Percentiles rank a stretch among this genome's conserved stretches.
Conservation (phyloP, 2,329 filamentous ascomycete genomes). For the Aspergillus nomiae region DNA sequence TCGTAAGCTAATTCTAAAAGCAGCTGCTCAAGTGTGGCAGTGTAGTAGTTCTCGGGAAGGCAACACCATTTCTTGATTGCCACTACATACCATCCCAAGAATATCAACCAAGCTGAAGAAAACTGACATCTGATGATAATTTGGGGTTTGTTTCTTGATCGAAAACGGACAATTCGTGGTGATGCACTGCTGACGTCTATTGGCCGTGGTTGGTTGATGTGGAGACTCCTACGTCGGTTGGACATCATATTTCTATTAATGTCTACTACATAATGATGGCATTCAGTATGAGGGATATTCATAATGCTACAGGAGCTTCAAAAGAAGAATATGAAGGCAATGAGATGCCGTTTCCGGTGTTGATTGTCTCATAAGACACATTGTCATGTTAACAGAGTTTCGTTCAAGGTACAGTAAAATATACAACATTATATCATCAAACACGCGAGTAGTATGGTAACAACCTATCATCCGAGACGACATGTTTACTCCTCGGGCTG, state of each 20-base stretch:
- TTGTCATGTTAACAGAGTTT: not conserved
- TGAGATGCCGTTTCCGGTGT: not conserved
- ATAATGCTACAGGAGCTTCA: too few species aligned
- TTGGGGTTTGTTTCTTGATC: not conserved
- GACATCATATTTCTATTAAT: not conserved
- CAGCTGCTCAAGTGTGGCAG: constrained; percentile 1
- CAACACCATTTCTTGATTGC: not conserved
- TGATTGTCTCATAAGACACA: not conserved
- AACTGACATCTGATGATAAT: not conserved
- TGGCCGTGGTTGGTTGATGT: not conserved
- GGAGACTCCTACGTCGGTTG: constrained; percentile 2
- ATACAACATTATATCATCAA: not conserved
- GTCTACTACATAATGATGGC: not conserved
- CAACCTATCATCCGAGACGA: not conserved
- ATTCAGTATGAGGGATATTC: not conserved
- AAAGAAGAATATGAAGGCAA: not conserved
- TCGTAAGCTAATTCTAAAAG: constrained; percentile 1
- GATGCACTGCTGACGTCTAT: not conserved
- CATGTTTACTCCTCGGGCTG: constrained; percentile 11
- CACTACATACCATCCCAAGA: not conserved
- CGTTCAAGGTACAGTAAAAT: not conserved
- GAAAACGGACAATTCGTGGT: not conserved
- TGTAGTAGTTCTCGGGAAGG: not conserved
- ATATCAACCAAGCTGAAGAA: too few species aligned
- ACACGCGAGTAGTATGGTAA: not conserved